Conservation (phyloP, 2,329 filamentous ascomycete genomes). For the Macrophomina phaseolina region DNA sequence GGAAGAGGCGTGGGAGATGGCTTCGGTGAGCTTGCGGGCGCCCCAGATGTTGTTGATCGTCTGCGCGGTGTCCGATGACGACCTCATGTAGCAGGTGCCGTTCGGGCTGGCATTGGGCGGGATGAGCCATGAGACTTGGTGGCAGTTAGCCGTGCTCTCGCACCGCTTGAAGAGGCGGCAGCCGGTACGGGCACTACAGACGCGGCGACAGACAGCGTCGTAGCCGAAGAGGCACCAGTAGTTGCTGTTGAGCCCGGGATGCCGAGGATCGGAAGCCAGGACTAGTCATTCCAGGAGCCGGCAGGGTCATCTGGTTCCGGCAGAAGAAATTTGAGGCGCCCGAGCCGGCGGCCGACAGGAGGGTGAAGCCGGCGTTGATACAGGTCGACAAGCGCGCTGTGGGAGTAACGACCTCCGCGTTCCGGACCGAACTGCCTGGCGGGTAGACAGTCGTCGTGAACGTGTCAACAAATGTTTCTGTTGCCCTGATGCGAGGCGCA, state of each 20-base stretch:
- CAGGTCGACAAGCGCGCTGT: not conserved
- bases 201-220: not conserved
- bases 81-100: slow-evolving; percentile 24
- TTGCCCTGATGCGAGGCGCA: not conserved
- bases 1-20: not conserved
- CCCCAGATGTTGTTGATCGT: slow-evolving; percentile 19
- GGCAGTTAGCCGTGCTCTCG: slow-evolving; percentile 33
- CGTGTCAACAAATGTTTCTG: slow-evolving; percentile 1
- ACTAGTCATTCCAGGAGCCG: not conserved
- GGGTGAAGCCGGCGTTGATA: slow-evolving; percentile 1
- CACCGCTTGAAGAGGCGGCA: slow-evolving; percentile 27
- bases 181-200: not conserved
- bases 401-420: not conserved
- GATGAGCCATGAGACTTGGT: slow-evolving; percentile 33
- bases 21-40: slow-evolving; percentile 14
- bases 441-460: slow-evolving; percentile 22
- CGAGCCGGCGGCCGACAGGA: not conserved
- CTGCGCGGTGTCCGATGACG: not conserved
- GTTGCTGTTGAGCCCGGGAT: not conserved
- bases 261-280: not conserved
- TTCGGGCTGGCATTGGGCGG: not conserved
- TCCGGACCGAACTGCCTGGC: slow-evolving; percentile 15
- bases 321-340: slow-evolving; percentile 3
- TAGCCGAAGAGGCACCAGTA: not conserved
- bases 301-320: slow-evolving; percentile 13